Evolutionary conservation across 2,329 filamentous ascomycete genomes (phyloP), one percentile per base, ranked within the genome.

Genomic region (Alternaria triticina): DNA sequence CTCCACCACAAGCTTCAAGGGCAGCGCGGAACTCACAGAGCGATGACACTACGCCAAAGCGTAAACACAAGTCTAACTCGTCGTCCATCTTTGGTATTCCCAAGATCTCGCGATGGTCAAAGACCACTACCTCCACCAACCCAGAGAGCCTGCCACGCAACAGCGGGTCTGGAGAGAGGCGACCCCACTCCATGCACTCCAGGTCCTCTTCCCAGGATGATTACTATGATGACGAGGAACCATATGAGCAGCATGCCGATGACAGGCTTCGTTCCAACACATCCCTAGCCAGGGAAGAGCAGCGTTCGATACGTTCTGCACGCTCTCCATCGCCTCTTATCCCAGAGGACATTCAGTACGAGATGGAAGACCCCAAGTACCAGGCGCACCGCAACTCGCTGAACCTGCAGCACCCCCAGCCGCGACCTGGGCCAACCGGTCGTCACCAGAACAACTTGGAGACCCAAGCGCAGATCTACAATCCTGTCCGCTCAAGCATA

Each of bases 41-140:
- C 82, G 90, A 89, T 59, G 94, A 96, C 66, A 92, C 94, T 65
- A 97, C 93, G 0, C 92, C 93, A 11, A 80, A 85, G 68, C 92
- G 91, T 79, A 97, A 97, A 82, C 92, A 96, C 82, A 97, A 97
- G 79, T 95, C 93, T 1, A 91, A 88, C 75, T 89, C 89, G 61
- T 96, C 93, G 0, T 93, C 92, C 0, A 85, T 89, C 84, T 91
- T 97, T 59, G 82, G 81, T 52, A 81, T 83, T 65, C 94, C 94
- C 23, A 97, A 97, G 83, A 94, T 97, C 66, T 98, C 96, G 6
- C 89, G 96, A 46, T 99, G 96, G 96, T 98, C 95, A 0, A 96
- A 96, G 82, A 98, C 95, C 3, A 99, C 96, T 0, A 88, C 94
- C 5, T 97, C 94, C 0, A 97, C 93, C 64, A 89, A 94, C 46